phyloP scores from a whole-genome alignment of 2,329 filamentous ascomycete genomes.

The Ceratocystis albifundus region DNA sequence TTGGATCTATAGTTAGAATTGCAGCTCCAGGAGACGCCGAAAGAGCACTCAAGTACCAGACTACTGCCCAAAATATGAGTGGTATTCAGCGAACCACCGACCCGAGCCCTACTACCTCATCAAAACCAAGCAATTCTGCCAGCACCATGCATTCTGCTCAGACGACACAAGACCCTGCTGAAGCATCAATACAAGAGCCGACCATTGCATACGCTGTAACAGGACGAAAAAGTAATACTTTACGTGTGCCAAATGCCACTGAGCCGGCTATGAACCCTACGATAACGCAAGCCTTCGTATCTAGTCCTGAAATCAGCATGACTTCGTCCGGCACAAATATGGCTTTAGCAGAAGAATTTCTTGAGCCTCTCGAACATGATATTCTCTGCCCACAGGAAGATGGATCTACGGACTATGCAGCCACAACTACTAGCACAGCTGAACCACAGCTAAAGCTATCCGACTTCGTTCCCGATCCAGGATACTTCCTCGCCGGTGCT shows the following conservation, averaged over 20 bases:
- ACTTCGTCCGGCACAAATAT: not conserved
- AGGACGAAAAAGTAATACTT: slow-evolving; percentile 14
- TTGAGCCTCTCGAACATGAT: slow-evolving; percentile 5
- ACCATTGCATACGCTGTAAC: not conserved
- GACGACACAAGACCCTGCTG: not conserved
- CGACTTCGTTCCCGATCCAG: slow-evolving; percentile 70
- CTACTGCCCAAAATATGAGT: not conserved
- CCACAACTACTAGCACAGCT: not conserved
- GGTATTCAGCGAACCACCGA: slow-evolving; percentile 1
- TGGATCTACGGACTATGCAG: slow-evolving; percentile 5
- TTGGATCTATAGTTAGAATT: slow-evolving; percentile 58
- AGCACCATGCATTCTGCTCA: not conserved
- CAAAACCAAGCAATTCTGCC: not conserved
- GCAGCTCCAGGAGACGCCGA: slow-evolving; percentile 22
- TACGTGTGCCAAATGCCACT: slow-evolving; percentile 24
- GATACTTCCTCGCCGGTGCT: slow-evolving; percentile 95
- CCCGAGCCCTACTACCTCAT: not conserved
- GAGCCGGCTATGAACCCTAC: slow-evolving; percentile 19
- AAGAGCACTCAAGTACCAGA: slow-evolving; percentile 18
- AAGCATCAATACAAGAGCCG: not conserved
- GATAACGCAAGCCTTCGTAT: not conserved
- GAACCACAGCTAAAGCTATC: slow-evolving; percentile 40
- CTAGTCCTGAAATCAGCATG: not conserved
- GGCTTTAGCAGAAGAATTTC: slow-evolving; percentile 1
- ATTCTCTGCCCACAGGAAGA: not conserved